Evolutionary conservation across 2,329 filamentous ascomycete genomes (phyloP).

Genomic region (Lecanosticta acicola): DNA sequence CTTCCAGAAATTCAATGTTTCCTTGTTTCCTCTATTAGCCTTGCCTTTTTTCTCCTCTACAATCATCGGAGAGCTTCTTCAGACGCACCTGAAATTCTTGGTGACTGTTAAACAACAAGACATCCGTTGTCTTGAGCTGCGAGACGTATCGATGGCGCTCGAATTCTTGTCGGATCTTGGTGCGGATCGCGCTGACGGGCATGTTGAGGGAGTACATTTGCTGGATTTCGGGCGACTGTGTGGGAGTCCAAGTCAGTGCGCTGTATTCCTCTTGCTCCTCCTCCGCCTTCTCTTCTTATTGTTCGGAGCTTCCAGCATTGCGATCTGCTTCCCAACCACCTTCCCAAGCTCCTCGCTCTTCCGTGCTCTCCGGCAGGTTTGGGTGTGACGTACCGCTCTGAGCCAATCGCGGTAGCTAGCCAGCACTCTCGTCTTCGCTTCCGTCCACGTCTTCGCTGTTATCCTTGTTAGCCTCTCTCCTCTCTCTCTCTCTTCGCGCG

Average conservation of each 20-base stretch:
- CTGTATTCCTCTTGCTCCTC: background rate
- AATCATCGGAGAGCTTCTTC: background rate
- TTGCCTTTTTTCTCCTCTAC: background rate
- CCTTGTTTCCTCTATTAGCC: constrained; percentile 53
- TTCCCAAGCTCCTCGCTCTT: background rate
- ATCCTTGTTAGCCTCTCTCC: constrained; percentile 16
- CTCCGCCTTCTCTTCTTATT: background rate
- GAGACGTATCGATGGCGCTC: constrained; percentile 91
- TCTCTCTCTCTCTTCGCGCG: background rate
- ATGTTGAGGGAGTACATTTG: constrained; percentile 93
- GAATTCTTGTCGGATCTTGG: constrained; percentile 93
- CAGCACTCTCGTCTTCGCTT: constrained; percentile 82
- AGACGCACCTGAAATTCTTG: constrained; percentile 79
- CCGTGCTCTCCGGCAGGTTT: background rate
- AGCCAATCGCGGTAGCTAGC: constrained; percentile 93
- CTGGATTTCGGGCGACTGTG: constrained; percentile 89
- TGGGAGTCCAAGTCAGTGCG: constrained; percentile 9
- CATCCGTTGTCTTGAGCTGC: constrained; percentile 81
- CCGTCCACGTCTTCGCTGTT: constrained; percentile 78
- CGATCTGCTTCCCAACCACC: too few relatives aligned
- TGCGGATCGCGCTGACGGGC: constrained; percentile 79
- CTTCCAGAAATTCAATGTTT: constrained; percentile 99
- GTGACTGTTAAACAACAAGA: constrained; percentile 84
- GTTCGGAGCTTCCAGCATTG: too few relatives aligned
- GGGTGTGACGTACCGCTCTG: constrained; percentile 65